phyloP scores from a whole-genome alignment of 352 stramenopile species.

The Pythium dissimile region DNA sequence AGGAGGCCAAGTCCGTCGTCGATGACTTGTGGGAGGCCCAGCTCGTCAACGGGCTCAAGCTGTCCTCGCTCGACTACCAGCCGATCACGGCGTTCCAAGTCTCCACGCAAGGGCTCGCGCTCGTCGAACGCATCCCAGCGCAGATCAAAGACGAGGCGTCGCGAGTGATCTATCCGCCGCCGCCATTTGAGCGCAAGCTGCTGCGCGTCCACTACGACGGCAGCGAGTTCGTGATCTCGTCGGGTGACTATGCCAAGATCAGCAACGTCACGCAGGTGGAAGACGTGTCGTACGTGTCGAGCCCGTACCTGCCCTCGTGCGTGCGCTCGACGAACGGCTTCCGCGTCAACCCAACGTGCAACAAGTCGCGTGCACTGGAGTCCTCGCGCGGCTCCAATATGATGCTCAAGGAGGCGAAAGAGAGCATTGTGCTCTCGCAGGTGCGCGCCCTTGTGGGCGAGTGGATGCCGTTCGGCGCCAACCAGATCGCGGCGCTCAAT shows the following conservation, averaged over 20 bases:
- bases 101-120: constrained; percentile 82
- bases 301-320: constrained; percentile 95
- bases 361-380: constrained; percentile 90
- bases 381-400: constrained; percentile 85
- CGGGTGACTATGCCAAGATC: constrained; percentile 80
- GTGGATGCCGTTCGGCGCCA: constrained; percentile 97
- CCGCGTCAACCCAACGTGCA: constrained; percentile 90
- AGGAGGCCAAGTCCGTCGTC: constrained; percentile 95
- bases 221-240: constrained; percentile 66
- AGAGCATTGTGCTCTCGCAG: constrained; percentile 95
- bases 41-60: constrained; percentile 94
- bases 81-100: constrained; percentile 96
- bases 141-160: constrained; percentile 65
- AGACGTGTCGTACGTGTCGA: constrained; percentile 97
- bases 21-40: constrained; percentile 95
- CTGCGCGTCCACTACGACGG: constrained; percentile 58
- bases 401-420: constrained; percentile 91
- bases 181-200: constrained; percentile 18
- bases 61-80: constrained; percentile 91
- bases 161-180: constrained; percentile 47
- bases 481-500: constrained; percentile 97
- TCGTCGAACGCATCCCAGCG: constrained; percentile 86
- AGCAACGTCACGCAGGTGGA: constrained; percentile 96
- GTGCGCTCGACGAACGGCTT: constrained; percentile 91
- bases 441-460: constrained; percentile 96